Base-by-base conservation (phyloP, 2,329 filamentous ascomycete genomes). In the Acrodontium crateriforme region DNA sequence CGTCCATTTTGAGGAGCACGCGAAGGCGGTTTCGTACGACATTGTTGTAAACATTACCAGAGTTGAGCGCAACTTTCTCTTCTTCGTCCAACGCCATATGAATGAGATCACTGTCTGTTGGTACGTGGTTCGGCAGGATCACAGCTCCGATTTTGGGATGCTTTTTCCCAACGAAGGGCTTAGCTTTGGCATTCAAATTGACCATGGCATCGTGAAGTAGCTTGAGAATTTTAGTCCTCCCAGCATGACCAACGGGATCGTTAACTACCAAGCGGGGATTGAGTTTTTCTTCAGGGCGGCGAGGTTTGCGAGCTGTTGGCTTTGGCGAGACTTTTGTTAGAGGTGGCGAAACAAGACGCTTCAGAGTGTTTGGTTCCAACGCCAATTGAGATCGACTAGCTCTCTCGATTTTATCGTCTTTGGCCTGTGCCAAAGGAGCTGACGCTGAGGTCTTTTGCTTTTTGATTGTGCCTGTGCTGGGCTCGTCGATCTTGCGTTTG, bases 11-110 rank as follows among this genome's bases (percentile, higher is more conserved):
- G 46, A 78, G 82, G 47, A 84, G 74, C 23, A 65, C 65, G 42
- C 78, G 67, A 33, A 95, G 77, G 18, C 74, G 74, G 39, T 83
- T 79, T 48, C 85, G 91, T 51, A 95, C 72, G 15, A 84, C 62
- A 43, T 92, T 93, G 6, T 68, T 62, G 46, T 98, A 98, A 16
- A 95, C 71, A 0, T 67, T 55, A 2, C 67, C 58, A 34, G 76
- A 76, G 10, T 75, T 71, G 9, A 62, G 63, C 1, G 84, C 84
- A 6, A 72, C 60, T 18, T 69, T 69, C 49, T 92, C 74, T 55
- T 98, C 91, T 35, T 85, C 73, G 40, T 87, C 78, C 2, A 87
- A 58, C 1, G 73, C 71, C 35, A 71, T 61, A 39, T 67, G 69
- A 36, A 84, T 77, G 13, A 85, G 60, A 24, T 75, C 68, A 45